Evolutionary conservation across 2,329 filamentous ascomycete species (phyloP).

Genomic region (Shiraia sp.): DNA sequence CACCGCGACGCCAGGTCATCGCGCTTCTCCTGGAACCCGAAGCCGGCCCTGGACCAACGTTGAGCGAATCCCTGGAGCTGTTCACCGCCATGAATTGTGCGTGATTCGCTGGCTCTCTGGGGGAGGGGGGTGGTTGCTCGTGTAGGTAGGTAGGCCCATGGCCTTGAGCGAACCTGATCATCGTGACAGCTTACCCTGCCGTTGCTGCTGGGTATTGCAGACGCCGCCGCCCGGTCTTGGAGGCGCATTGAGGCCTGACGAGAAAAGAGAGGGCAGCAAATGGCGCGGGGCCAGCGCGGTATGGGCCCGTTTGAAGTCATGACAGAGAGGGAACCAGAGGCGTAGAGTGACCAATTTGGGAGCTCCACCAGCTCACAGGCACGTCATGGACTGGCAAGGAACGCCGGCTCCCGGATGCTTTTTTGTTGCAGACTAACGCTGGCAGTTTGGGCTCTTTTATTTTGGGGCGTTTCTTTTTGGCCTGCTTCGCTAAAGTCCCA

Average conservation of each 20-base stretch:
- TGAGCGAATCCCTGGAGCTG: conserved; percentile 42
- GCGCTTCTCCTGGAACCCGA: conserved; percentile 40
- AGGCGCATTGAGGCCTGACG: conserved; percentile 37
- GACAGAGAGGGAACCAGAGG: conserved; percentile 22
- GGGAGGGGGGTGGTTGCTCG: too few species aligned
- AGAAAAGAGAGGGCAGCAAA: conserved; percentile 30
- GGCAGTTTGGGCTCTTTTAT: conserved; percentile 29
- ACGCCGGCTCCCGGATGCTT: too few species aligned
- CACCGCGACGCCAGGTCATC: conserved; percentile 45
- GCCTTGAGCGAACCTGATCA: conserved; percentile 18
- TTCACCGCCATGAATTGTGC: conserved; percentile 38
- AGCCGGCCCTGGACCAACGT: conserved; percentile 30
- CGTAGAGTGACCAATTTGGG: conserved; percentile 24
- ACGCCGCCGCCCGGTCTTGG: conserved; percentile 35
- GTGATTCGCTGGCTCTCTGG: conserved; percentile 47
- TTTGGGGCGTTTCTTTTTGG: conserved; percentile 33
- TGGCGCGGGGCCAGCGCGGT: conserved; percentile 26
- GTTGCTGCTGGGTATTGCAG: conserved; percentile 21
- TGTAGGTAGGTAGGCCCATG: conserved; percentile 16
- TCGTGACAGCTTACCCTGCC: conserved; percentile 27
- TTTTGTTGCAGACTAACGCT: conserved; percentile 37
- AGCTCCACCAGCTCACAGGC: too few species aligned
- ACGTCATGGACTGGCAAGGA: conserved; percentile 37
- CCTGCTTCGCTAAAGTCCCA: conserved; percentile 33
- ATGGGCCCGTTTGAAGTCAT: conserved; percentile 30